Evolutionary conservation across 139 green algal genomes (phyloP).

Genomic region (Chlamydomonas sp.): DNA sequence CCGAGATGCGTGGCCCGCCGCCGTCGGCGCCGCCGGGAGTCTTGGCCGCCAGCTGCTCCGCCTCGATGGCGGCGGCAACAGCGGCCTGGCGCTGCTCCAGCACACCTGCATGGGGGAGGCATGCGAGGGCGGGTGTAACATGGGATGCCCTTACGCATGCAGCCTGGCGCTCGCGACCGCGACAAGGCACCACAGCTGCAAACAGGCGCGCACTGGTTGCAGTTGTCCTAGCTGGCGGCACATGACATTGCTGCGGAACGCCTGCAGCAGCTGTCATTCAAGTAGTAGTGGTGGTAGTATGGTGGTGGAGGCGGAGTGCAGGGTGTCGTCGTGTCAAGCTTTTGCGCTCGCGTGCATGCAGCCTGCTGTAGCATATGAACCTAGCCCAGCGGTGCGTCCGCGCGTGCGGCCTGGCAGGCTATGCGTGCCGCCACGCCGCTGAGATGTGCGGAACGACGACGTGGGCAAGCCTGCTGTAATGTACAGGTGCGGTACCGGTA

Average conservation of each 20-base stretch:
- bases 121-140: no score
- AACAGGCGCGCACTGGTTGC: not conserved
- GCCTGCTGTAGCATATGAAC: not conserved
- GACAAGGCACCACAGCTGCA: not conserved
- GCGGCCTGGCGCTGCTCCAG: not conserved
- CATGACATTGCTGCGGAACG: not conserved
- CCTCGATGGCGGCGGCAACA: not conserved
- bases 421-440: no score
- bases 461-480: not conserved
- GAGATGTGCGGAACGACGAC: no score
- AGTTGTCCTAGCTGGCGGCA: not conserved
- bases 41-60: not conserved
- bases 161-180: no score
- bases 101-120: not conserved
- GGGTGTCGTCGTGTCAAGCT: not conserved
- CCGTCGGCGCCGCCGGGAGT: no score
- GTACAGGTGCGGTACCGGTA: not conserved
- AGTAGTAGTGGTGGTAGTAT: not conserved
- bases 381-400: not conserved
- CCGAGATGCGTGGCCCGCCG: not conserved
- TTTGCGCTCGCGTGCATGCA: not conserved
- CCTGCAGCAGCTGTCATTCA: not conserved
- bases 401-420: not conserved
- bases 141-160: no score
- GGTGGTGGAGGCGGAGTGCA: no score